Percentiles rank a stretch among this genome's conserved stretches.
phyloP scores from a whole-genome alignment of 192 early-diverging fungal species.

The Podila epigama region DNA sequence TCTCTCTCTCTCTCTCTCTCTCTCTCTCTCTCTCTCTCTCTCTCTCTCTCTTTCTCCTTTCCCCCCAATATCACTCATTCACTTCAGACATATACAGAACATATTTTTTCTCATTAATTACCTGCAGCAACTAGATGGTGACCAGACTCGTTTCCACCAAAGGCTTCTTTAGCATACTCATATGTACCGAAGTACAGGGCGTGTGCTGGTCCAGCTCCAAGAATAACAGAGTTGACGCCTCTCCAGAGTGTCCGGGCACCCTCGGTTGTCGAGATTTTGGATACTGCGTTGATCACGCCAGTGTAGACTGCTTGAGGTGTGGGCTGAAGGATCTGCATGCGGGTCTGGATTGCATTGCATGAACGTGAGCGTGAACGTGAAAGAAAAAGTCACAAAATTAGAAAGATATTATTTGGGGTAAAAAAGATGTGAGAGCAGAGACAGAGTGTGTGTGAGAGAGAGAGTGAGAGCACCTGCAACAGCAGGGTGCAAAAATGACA shows the following conservation, averaged over 20 bases:
- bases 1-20: neutral
- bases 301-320: conserved; percentile 73
- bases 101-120: conserved; percentile 29
- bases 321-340: conserved; percentile 89
- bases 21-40: neutral
- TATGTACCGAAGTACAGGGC: conserved; percentile 96
- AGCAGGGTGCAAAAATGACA: no score
- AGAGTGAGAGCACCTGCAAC: no score
- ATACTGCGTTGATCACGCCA: conserved; percentile 73
- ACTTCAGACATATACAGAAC: neutral
- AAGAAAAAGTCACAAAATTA: neutral
- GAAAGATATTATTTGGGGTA: neutral
- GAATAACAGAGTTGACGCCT: conserved; percentile 90
- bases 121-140: conserved; percentile 68
- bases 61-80: neutral
- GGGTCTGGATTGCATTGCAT: conserved; percentile 74
- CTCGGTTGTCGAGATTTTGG: conserved; percentile 76
- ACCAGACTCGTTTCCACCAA: conserved; percentile 64
- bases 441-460: no score
- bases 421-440: neutral
- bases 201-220: conserved; percentile 95
- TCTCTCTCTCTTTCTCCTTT: neutral
- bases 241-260: conserved; percentile 88
- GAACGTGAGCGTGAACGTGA: no score
- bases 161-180: conserved; percentile 86